Evolutionary conservation across 495 filamentous ascomycete species (phyloP), one percentile per base, ranked within the genome.

Genomic region (Venustampulla echinocandica): DNA sequence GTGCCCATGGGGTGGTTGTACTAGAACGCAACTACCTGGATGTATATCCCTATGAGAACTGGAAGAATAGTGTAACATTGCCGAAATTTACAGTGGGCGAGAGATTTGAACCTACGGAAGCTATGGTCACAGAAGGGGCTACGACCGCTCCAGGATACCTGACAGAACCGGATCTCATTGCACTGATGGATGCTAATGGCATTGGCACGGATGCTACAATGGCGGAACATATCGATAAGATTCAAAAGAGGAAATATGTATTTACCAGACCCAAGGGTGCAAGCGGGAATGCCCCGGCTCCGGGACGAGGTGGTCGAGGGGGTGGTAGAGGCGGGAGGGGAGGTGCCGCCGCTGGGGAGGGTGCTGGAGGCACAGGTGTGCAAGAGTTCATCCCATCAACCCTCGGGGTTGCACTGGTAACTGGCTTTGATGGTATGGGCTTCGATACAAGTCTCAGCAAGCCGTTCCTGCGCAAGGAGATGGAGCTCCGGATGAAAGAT

Each of bases 131-230:
- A 11, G 89, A 95, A 48, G 90, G 92, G 13, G 83, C 90, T 62
- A 98, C 92, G 0, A 71, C 71, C 0, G 68, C 90, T 7, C 92
- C 93, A 0, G 79, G 75, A 10, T 95, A 93, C 57, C 66, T 98
- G 24, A 98, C 92, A 1, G 92, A 98, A 61, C 89, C 92, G 1
- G 92, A 97, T 60, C 70, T 98, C n/a, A 95, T 98, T 63, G 86
- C 82, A 3, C 73, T 98, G 18, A 98, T 98, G 92, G 93, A 98
- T 66, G 90, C 86, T 13, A 97, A 98, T 61, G 92, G 92, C 10
- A 98, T 98, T 55, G 92, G 92, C 13, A 98, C 92, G 3, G 92
- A 98, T 66, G 92, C 92, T 10, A 97, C 92, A 0, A 98, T 98
- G 93, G 90, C 92, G 0, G 92, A 98, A 54, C 92, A 98, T 61